Base-by-base conservation (phyloP, 129 eudicot genomes). In the Sambucus nigra region DNA sequence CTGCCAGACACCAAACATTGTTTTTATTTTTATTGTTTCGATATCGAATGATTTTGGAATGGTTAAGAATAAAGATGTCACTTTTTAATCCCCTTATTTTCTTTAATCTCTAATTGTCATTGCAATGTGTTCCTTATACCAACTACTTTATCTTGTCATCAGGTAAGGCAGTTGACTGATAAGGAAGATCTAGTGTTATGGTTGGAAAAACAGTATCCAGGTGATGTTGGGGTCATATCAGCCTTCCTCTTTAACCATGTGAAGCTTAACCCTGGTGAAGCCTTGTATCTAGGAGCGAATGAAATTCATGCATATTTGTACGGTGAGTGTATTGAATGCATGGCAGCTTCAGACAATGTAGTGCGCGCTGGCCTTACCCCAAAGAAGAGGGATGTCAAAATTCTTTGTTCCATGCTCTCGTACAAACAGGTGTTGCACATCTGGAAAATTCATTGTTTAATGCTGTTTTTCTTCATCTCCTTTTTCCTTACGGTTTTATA, bases 281-380 rank as follows among this genome's bases (percentile, higher is more conserved):
- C 95, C 23, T 71, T 91, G 59, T 82, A 71, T 60, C 61, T 91
- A 29, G 88, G 94, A 31, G 80, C 98, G 55, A 86, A 91, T 27
- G 95, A 91, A 73, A 88, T 84, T 40, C 98, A 91, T 50, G 98
- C 98, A 6, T 91, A 91, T 50, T 32, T 91, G 33, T 72, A 68
- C 21, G 98, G 98, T 8, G 98, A 91, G 20, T 91, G 82, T 50
- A 57, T 91, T 0, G 98, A 91, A 59, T 91, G 98, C 73, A 91
- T 91, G 98, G 98, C 98, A 47, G 86, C 94, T 21, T 91, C 98
- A 58, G 98, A 91, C 61, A 86, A 91, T 40, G 98, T 91, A 0
- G 94, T 91, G 25, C 95, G 98, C 13, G 98, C 98, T 35, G 98
- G 98, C 53, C 95, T 91, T 39, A 91, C 98, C 46, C 88, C 95